These are phyloP conservation scores for Aspergillus indologenus DNA, from an alignment of 495 filamentous ascomycete genomes.

Conservation along the genomic window DNA sequence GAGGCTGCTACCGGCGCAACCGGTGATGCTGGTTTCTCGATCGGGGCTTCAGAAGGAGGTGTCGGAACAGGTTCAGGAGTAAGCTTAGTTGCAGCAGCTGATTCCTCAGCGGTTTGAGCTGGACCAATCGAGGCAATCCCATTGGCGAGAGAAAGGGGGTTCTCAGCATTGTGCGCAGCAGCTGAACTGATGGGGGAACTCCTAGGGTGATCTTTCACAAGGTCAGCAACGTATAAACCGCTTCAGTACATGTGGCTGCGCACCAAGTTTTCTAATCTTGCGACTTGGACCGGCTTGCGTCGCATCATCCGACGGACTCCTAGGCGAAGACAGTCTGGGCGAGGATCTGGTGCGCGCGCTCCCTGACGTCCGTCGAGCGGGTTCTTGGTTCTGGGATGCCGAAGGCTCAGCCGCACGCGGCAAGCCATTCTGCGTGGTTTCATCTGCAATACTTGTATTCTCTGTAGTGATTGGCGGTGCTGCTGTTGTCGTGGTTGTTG, in stretches of 20 bases:
- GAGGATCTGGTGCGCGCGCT: conserved; percentile 26
- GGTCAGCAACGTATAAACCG: background rate
- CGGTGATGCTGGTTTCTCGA: background rate
- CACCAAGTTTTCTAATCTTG: conserved; percentile 33
- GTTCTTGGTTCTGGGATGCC: conserved; percentile 6
- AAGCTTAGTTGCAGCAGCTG: background rate
- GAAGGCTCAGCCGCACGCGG: background rate
- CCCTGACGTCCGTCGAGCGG: conserved; percentile 18
- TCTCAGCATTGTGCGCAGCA: conserved; percentile 1
- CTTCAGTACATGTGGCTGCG: conserved; percentile 3
- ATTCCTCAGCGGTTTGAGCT: background rate
- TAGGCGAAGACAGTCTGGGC: conserved; percentile 24
- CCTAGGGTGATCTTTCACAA: conserved; percentile 17
- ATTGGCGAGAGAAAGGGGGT: conserved; percentile 11
- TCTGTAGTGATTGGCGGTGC: conserved; percentile 13
- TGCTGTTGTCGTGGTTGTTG: conserved; percentile 1
- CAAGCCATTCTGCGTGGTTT: background rate
- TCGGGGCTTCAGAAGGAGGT: background rate
- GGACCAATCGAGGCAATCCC: conserved; percentile 5
- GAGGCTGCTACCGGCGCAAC: background rate
- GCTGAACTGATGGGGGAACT: conserved; percentile 5
- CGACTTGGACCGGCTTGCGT: conserved; percentile 20
- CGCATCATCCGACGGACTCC: conserved; percentile 20
- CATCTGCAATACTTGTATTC: conserved; percentile 4
- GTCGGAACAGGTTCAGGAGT: background rate